Percentiles rank a stretch among this genome's conserved stretches.
Evolutionary conservation across 1,284 basidiomycete genomes (phyloP).

Genomic region (Ganoderma resinaceum): DNA sequence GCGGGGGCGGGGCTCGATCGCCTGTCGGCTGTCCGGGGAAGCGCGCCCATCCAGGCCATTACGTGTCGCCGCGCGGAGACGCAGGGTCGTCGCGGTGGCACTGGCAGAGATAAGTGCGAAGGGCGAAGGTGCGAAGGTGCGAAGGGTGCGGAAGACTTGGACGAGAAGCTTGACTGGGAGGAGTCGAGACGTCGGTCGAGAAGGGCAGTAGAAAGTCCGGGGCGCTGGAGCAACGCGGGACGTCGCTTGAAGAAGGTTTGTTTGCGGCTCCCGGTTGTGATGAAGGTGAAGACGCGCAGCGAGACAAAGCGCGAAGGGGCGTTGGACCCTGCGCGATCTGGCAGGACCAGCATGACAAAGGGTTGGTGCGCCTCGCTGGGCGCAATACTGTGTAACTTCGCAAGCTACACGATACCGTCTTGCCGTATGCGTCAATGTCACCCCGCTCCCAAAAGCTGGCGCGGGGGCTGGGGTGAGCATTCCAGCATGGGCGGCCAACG

Average conservation of each 20-base stretch:
- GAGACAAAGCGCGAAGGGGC: constrained; percentile 10
- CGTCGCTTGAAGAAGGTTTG: constrained; percentile 15
- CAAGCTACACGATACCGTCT: background rate
- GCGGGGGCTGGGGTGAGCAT: background rate
- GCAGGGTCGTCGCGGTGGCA: background rate
- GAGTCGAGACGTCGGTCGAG: constrained; percentile 3
- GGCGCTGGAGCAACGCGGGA: background rate
- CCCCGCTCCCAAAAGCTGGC: background rate
- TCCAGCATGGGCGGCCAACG: background rate
- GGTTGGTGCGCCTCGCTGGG: background rate
- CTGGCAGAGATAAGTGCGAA: background rate
- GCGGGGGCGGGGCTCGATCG: background rate
- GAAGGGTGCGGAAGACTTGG: background rate
- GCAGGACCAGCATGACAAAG: background rate
- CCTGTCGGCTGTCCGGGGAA: constrained; percentile 16
- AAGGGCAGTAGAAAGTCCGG: background rate
- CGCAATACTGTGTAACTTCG: background rate
- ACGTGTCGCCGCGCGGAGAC: constrained; percentile 4
- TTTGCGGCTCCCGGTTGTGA: constrained; percentile 7
- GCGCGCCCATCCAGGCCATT: constrained; percentile 17
- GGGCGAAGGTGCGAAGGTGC: background rate
- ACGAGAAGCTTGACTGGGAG: background rate
- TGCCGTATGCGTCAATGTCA: background rate
- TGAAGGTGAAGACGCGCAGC: constrained; percentile 15
- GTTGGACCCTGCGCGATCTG: constrained; percentile 10